These are phyloP conservation scores for Lipomyces spencermartinsiae DNA, from an alignment of 805 yeast genomes.

Conservation along the genomic window DNA sequence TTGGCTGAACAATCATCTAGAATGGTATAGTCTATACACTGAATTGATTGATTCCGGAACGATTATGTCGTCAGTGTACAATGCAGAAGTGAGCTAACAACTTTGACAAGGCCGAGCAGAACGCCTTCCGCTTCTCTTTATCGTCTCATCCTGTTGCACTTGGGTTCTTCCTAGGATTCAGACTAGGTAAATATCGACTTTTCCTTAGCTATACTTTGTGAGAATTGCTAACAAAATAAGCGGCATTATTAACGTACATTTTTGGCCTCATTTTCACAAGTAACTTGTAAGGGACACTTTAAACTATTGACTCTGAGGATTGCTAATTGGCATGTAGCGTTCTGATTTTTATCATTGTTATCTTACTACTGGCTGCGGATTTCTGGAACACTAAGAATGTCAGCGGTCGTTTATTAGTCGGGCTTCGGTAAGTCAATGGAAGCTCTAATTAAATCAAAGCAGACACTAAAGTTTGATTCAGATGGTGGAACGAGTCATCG, in stretches of 20 bases:
- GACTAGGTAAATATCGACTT: constrained; percentile 53
- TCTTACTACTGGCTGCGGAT: constrained; percentile 81
- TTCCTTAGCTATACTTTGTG: not conserved
- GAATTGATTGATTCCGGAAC: not conserved
- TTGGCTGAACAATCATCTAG: not conserved
- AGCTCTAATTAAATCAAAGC: not conserved
- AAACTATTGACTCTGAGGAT: not conserved
- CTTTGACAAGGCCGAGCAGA: constrained; percentile 29
- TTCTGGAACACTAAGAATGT: constrained; percentile 94
- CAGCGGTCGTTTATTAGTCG: constrained; percentile 87
- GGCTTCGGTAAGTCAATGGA: constrained; percentile 53
- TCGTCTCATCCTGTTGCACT: constrained; percentile 87
- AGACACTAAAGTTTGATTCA: constrained; percentile 31
- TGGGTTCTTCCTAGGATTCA: constrained; percentile 64
- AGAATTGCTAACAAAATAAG: constrained; percentile 33
- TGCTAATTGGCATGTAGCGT: constrained; percentile 49
- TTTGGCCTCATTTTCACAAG: constrained; percentile 74
- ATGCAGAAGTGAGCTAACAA: not conserved
- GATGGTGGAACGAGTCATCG: constrained; percentile 96
- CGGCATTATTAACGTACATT: constrained; percentile 68
- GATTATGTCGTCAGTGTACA: not conserved
- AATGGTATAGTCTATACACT: not conserved
- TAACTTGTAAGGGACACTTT: constrained; percentile 51
- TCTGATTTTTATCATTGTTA: constrained; percentile 76
- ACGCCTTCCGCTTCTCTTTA: constrained; percentile 36